Evolutionary conservation across 176 grass and related monocot species (phyloP).

Genomic region (Aegilops longissima): DNA sequence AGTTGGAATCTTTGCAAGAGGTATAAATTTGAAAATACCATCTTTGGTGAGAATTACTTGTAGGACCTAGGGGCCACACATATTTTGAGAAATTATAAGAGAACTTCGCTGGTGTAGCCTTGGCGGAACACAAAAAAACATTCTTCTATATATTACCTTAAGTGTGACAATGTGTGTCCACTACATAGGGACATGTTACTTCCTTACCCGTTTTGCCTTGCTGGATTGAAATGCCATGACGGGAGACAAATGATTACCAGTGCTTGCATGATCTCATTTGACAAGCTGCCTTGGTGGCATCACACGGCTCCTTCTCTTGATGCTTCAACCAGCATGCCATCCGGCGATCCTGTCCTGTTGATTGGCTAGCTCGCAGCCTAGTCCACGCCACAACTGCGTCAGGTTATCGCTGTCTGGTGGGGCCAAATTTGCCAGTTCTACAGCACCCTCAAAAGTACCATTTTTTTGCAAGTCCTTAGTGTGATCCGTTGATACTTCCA

Average conservation of each 20-base stretch:
- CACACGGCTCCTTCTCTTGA: background rate
- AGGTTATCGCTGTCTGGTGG: background rate
- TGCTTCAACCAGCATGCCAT: background rate
- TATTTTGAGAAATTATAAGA: background rate
- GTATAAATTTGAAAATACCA: background rate
- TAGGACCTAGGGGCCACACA: background rate
- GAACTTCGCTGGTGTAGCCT: background rate
- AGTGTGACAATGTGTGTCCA: background rate
- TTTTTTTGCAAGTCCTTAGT: background rate
- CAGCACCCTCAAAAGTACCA: background rate
- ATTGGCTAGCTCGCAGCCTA: background rate
- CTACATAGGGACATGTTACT: background rate
- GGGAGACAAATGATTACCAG: background rate
- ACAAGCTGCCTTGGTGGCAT: background rate
- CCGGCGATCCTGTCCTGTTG: background rate
- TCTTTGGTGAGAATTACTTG: background rate
- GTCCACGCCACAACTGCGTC: background rate
- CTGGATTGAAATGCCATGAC: background rate
- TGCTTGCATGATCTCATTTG: background rate
- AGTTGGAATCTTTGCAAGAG: background rate
- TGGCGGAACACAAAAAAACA: background rate
- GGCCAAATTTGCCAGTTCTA: background rate
- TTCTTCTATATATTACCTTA: background rate
- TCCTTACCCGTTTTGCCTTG: background rate
- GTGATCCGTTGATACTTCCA: background rate